Percentiles rank a stretch among this genome's conserved stretches.
These are phyloP conservation scores for Aspergillus asperescens DNA, from an alignment of 495 filamentous ascomycete genomes.

Conservation along the genomic window DNA sequence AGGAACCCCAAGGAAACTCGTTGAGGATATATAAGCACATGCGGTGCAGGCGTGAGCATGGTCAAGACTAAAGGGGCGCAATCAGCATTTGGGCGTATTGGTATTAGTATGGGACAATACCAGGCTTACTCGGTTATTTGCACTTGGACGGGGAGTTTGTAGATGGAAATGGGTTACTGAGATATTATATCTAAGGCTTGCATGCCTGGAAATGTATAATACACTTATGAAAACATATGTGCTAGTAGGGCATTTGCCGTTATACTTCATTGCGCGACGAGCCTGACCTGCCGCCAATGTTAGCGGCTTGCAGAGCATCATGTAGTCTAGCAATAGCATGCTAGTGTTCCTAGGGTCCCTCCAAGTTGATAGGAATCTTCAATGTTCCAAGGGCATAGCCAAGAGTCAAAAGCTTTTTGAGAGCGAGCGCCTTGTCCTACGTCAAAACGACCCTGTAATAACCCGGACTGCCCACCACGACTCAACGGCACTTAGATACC, in stretches of 20 bases:
- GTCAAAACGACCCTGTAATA: neutral
- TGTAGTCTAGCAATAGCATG: neutral
- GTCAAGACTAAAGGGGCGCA: conserved; percentile 13
- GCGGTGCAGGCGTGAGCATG: neutral
- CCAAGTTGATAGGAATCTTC: neutral
- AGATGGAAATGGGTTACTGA: neutral
- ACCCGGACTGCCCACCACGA: neutral
- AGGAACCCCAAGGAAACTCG: conserved; percentile 33
- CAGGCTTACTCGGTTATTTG: conserved; percentile 2
- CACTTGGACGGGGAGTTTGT: conserved; percentile 10
- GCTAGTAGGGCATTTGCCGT: neutral
- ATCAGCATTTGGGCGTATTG: conserved; percentile 26
- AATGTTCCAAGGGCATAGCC: neutral
- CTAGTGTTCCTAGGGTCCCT: neutral
- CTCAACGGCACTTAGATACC: neutral
- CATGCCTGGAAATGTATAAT: conserved; percentile 3
- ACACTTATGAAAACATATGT: neutral
- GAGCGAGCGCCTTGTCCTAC: too few species aligned
- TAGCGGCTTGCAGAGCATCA: neutral
- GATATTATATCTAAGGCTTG: neutral
- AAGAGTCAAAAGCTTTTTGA: too few species aligned
- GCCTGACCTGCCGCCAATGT: neutral
- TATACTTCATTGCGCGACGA: neutral
- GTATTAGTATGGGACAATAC: conserved; percentile 8
- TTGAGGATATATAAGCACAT: conserved; percentile 39